A percentile compares a stretch with the other conserved stretches of the same genome.
Conservation (phyloP, 441 rosid genomes). For the Erodium texanum region DNA sequence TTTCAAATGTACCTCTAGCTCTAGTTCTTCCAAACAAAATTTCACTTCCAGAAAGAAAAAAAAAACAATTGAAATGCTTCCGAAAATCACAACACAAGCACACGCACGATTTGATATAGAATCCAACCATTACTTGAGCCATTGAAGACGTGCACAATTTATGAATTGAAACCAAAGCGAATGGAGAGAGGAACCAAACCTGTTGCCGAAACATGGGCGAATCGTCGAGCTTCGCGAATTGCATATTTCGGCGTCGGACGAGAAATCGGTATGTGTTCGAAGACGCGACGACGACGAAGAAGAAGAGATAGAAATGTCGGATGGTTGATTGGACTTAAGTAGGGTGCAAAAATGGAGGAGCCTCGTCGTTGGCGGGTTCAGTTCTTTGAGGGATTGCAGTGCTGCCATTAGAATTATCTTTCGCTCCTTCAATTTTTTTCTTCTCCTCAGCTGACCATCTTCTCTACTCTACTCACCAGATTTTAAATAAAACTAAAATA, state of each 20-base stretch:
- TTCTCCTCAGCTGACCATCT: not conserved
- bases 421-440: not conserved
- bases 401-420: constrained; percentile 24
- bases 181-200: constrained; percentile 23
- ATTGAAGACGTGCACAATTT: not conserved
- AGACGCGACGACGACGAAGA: not conserved
- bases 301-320: not conserved
- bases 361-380: constrained; percentile 19
- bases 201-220: constrained; percentile 79
- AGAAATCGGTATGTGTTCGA: not conserved
- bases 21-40: not conserved
- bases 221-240: constrained; percentile 65
- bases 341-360: constrained; percentile 30
- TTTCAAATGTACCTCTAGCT: not conserved
- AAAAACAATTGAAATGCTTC: not conserved
- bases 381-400: constrained; percentile 43
- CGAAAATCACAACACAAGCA: not conserved
- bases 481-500: no score
- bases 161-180: not conserved
- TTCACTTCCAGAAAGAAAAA: not conserved
- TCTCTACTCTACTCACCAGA: not conserved
- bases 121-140: not conserved
- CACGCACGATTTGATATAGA: not conserved
- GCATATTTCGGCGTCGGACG: constrained; percentile 26
- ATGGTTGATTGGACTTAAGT: constrained; percentile 4